Base-by-base conservation (phyloP, 306 rosid genomes). In the Acacia crassicarpa region DNA sequence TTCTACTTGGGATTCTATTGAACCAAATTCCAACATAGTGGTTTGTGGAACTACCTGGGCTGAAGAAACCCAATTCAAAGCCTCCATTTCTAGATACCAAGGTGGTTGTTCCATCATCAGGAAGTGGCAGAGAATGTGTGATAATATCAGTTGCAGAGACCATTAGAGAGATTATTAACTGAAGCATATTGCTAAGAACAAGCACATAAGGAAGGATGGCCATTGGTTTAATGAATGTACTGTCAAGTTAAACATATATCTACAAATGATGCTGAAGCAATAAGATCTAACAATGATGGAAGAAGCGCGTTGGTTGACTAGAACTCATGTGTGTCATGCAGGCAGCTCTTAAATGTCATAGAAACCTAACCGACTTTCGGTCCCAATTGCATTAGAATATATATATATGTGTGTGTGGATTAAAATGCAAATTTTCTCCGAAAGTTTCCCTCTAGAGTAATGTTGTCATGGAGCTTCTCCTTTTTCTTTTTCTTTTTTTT, bases 11-110 rank as follows among this genome's bases (percentile, higher is more conserved):
- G 30, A 58, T 58, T 23, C 4, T n/a, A 9, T 58, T 62, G 6
- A 41, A 70, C 84, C 68, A 62, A 3, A 62, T 67, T 84, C 67
- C 8, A 74, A 38, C 6, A 15, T 62, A 62, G 8, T 20, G 67
- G 19, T 62, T 30, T 25, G 19, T 62, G 67, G 41, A n/a, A 71
- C 19, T 58, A 9, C 32, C 65, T 58, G 65, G 32, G 30, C 32
- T 58, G 30, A 58, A 58, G 65, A 43, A 61, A 61, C 80, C 80
- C 10, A 76, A 13, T 16, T 58, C 69, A 75, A 58, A 75, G 53
- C 22, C 40, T 75, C 79, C 79, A 58, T 23, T 46, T 58, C 6
- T 6, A 2, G 78, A 75, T 19, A 53, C 51, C 4, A 75, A 35
- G 33, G 38, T 35, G 38, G 38, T 35, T 35, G 78, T 49, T 10